Conservation (phyloP, 2,329 filamentous ascomycete genomes). For the Ascochyta koolunga region DNA sequence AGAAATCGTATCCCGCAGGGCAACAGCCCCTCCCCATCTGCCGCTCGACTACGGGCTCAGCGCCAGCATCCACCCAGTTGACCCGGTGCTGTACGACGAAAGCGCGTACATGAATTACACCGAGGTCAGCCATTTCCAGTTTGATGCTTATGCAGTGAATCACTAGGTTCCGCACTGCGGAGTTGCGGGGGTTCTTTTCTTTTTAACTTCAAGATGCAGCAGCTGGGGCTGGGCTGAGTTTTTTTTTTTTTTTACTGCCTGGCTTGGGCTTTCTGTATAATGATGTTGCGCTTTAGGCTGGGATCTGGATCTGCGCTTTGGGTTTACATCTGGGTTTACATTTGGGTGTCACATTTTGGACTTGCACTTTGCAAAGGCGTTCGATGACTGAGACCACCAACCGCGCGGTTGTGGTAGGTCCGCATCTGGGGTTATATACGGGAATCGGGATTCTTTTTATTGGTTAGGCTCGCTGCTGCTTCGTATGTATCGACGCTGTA, state of each 20-base stretch:
- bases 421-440: constrained; percentile 16
- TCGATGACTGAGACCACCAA: constrained; percentile 34
- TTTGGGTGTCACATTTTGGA: no score
- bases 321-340: no score
- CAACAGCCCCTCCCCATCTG: constrained; percentile 9
- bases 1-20: constrained; percentile 1
- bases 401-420: constrained; percentile 33
- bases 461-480: background rate
- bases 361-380: no score
- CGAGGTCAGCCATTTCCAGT: constrained; percentile 32
- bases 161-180: constrained; percentile 22
- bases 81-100: constrained; percentile 25
- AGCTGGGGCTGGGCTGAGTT: no score
- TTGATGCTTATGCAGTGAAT: constrained; percentile 28
- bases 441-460: background rate
- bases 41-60: constrained; percentile 16
- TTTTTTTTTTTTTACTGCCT: background rate
- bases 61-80: constrained; percentile 29
- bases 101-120: constrained; percentile 25
- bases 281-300: no score
- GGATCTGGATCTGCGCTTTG: no score
- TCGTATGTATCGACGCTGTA: background rate
- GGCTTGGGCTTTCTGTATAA: background rate
- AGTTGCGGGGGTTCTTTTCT: no score
- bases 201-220: no score